Evolutionary conservation across 192 early-diverging fungal genomes (phyloP).

Genomic region (Piromyces finnis): DNA sequence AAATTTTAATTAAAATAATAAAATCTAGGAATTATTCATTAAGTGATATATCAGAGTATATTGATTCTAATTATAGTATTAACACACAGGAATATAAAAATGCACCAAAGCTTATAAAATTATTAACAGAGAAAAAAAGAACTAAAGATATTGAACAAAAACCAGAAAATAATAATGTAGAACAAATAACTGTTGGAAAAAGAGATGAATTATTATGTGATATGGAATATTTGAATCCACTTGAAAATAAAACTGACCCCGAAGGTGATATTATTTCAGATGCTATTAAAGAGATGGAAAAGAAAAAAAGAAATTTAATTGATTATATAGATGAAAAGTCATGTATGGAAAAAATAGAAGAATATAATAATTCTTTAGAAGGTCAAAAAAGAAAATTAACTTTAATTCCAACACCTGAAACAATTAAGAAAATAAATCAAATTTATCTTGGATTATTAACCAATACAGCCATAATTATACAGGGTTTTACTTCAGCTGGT

Average conservation of each 20-base stretch:
- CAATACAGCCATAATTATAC: neutral
- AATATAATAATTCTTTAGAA: neutral
- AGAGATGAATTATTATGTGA: neutral
- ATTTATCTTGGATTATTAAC: neutral
- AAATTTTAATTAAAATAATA: neutral
- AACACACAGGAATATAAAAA: neutral
- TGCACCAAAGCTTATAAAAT: neutral
- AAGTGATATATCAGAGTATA: neutral
- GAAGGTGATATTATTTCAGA: neutral
- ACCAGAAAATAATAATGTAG: neutral
- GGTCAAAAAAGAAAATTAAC: neutral
- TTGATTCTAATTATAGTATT: neutral
- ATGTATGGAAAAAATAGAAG: neutral
- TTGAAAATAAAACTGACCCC: neutral
- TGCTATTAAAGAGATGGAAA: neutral
- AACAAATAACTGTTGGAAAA: neutral
- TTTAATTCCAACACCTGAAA: neutral
- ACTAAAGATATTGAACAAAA: neutral
- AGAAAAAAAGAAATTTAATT: neutral
- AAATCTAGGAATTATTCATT: neutral
- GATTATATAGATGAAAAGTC: neutral
- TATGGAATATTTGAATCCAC: neutral
- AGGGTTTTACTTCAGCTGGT: neutral
- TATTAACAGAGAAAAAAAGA: neutral
- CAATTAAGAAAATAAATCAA: neutral